phyloP scores from a whole-genome alignment of 2,329 filamentous ascomycete genomes.

The Hypoxylon sp. region DNA sequence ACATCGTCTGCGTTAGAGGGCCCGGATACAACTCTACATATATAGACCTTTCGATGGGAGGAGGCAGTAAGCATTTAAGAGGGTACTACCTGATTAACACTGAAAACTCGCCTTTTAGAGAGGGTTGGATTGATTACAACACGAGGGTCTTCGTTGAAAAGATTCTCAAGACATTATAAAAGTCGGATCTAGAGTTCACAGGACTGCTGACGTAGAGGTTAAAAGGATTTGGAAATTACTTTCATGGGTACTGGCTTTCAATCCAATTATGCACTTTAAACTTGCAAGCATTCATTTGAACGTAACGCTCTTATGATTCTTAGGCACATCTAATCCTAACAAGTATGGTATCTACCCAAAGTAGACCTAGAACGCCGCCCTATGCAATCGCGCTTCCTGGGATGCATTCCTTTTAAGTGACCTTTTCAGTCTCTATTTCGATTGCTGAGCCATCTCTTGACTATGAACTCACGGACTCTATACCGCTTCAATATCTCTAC shows the following conservation, averaged over 20 bases:
- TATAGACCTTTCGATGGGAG: not conserved
- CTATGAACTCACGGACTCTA: conserved; percentile 82
- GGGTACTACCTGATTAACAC: not conserved
- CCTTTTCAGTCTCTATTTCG: conserved; percentile 66
- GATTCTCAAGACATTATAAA: not conserved
- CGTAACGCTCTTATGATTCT: not conserved
- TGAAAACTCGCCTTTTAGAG: not conserved
- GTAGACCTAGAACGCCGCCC: conserved; percentile 26
- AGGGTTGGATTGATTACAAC: not conserved
- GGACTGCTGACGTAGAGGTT: not conserved
- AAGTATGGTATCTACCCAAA: not conserved
- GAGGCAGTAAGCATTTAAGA: not conserved
- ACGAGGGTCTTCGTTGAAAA: not conserved
- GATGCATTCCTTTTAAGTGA: conserved; percentile 10
- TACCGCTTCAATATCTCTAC: conserved; percentile 76
- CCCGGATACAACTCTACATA: not conserved
- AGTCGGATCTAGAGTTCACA: not conserved
- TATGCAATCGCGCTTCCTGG: conserved; percentile 29
- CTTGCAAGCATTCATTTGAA: not conserved
- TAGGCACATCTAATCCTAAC: conserved; percentile 1
- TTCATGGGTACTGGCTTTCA: not conserved
- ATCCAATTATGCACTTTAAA: not conserved
- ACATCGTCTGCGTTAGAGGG: not conserved
- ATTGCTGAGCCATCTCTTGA: conserved; percentile 89
- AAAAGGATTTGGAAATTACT: not conserved